Conservation (phyloP, 257 asterid species). For the Handroanthus guayacan region DNA sequence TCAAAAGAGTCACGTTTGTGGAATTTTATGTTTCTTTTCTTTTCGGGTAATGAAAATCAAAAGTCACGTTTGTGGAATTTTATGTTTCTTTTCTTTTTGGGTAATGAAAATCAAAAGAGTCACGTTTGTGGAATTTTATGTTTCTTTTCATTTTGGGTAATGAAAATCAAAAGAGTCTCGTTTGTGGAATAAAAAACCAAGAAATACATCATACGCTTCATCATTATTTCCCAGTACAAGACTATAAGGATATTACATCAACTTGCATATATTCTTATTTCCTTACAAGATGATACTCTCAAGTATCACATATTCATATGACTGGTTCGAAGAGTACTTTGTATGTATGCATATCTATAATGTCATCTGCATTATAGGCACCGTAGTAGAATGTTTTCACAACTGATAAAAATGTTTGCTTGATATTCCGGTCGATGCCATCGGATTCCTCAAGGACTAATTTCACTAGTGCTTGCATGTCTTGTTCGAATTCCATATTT, state of each 20-base stretch:
- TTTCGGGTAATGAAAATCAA: too few relatives aligned
- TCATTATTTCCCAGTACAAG: not conserved
- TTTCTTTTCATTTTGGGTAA: too few relatives aligned
- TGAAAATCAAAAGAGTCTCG: too few relatives aligned
- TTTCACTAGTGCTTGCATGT: slow-evolving; percentile 44
- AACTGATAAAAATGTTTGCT: slow-evolving; percentile 51
- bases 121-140: too few relatives aligned
- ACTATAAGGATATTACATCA: not conserved
- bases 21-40: too few relatives aligned
- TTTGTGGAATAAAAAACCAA: too few relatives aligned
- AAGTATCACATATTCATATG: slow-evolving; percentile 13
- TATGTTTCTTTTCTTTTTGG: too few relatives aligned
- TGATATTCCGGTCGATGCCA: slow-evolving; percentile 35
- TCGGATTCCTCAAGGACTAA: slow-evolving; percentile 37
- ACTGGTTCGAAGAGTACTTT: slow-evolving; percentile 51
- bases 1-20: too few relatives aligned
- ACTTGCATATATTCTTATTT: not conserved
- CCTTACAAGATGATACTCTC: not conserved
- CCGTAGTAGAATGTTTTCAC: slow-evolving; percentile 46
- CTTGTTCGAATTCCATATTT: slow-evolving; percentile 31
- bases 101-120: too few relatives aligned
- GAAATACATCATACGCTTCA: not conserved
- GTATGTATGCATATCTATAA: slow-evolving; percentile 38
- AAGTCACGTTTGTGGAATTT: too few relatives aligned
- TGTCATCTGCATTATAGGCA: slow-evolving; percentile 36